phyloP scores from a whole-genome alignment of 1,139 yeast genomes.

The Candida tropicalis region DNA sequence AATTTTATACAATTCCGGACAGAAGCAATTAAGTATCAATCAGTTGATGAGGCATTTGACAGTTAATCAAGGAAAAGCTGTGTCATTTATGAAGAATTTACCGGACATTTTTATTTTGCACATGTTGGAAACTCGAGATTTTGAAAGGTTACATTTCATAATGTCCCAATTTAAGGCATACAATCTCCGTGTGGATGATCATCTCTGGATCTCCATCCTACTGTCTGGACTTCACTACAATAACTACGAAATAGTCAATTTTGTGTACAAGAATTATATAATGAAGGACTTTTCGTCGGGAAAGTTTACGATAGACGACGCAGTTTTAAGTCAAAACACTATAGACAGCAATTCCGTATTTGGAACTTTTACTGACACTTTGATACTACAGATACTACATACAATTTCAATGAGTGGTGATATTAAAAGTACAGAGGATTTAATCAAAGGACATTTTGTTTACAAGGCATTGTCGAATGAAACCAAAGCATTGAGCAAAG shows the following conservation, averaged over 20 bases:
- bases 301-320: slow-evolving; percentile 26
- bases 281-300: slow-evolving; percentile 32
- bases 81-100: background rate
- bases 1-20: slow-evolving; percentile 8
- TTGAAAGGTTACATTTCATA: slow-evolving; percentile 2
- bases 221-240: slow-evolving; percentile 26
- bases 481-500: slow-evolving; percentile 31
- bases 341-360: slow-evolving; percentile 9
- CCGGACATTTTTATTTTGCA: background rate
- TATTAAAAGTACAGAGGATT: slow-evolving; percentile 33
- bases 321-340: slow-evolving; percentile 19
- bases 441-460: slow-evolving; percentile 42
- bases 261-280: slow-evolving; percentile 31
- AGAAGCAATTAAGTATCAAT: background rate
- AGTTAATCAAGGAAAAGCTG: background rate
- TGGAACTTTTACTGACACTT: slow-evolving; percentile 19
- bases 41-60: background rate
- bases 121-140: slow-evolving; percentile 6
- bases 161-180: background rate
- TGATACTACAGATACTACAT: slow-evolving; percentile 30
- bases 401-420: slow-evolving; percentile 42
- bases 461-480: slow-evolving; percentile 37
- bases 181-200: slow-evolving; percentile 18
- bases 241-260: slow-evolving; percentile 31
- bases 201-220: slow-evolving; percentile 27